Percentiles rank a stretch among this genome's conserved stretches.
Conservation (phyloP, 352 stramenopile species). For the Phytopythium vexans region DNA sequence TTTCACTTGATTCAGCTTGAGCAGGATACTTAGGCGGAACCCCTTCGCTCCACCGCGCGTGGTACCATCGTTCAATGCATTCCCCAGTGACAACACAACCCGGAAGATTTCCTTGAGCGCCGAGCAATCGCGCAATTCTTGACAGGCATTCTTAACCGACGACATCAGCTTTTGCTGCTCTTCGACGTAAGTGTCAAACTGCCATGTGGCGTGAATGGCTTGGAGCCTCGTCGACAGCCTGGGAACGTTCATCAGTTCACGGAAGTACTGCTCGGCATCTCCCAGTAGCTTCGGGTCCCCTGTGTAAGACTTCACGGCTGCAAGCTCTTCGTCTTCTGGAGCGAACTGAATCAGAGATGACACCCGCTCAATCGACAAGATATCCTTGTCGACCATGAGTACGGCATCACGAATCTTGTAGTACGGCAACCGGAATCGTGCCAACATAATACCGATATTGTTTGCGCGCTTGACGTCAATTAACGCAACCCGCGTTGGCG, state of each 20-base stretch:
- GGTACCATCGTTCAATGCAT: conserved; percentile 89
- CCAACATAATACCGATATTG: conserved; percentile 87
- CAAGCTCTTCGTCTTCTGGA: conserved; percentile 66
- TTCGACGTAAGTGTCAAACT: conserved; percentile 81
- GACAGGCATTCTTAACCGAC: conserved; percentile 85
- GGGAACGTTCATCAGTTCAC: conserved; percentile 60
- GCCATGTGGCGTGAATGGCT: conserved; percentile 78
- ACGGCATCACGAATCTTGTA: conserved; percentile 73
- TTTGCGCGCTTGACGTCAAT: conserved; percentile 85
- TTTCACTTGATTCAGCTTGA: conserved; percentile 89
- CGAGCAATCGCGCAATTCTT: conserved; percentile 84
- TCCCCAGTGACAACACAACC: conserved; percentile 83
- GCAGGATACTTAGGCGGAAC: conserved; percentile 84
- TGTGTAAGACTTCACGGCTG: conserved; percentile 55
- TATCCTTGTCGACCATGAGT: conserved; percentile 74
- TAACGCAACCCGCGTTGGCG: conserved; percentile 67
- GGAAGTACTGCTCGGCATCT: conserved; percentile 81
- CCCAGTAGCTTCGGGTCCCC: conserved; percentile 72
- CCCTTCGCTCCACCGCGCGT: conserved; percentile 81
- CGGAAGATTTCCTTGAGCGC: conserved; percentile 87
- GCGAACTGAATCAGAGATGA: conserved; percentile 78
- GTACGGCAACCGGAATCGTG: conserved; percentile 80
- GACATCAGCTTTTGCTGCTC: conserved; percentile 76
- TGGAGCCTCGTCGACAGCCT: conserved; percentile 65
- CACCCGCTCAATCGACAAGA: conserved; percentile 69